A percentile compares a stretch with the other conserved stretches of the same genome.
Evolutionary conservation across 306 rosid species (phyloP).

Genomic region (Quercus bicolor): DNA sequence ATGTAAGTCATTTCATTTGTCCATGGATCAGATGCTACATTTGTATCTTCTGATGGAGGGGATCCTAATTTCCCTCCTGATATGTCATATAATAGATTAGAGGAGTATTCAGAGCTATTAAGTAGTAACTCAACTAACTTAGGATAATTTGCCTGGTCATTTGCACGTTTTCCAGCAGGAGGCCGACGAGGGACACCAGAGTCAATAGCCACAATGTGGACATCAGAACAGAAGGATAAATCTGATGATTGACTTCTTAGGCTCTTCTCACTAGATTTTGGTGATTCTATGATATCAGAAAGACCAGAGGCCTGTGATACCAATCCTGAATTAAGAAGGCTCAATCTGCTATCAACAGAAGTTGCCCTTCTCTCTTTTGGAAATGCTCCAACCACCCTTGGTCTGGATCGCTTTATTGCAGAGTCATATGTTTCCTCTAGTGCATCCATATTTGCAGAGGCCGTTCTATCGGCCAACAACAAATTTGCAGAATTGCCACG

Average conservation of each 20-base stretch:
- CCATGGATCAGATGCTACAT: constrained; percentile 34
- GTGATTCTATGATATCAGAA: constrained; percentile 63
- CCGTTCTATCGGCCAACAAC: constrained; percentile 64
- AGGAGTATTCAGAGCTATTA: constrained; percentile 74
- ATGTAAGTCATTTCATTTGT: constrained; percentile 35
- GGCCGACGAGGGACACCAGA: constrained; percentile 97
- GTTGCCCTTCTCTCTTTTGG: constrained; percentile 82
- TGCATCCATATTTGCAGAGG: constrained; percentile 42
- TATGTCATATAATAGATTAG: constrained; percentile 68
- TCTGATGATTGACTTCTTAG: constrained; percentile 44
- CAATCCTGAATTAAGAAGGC: constrained; percentile 46
- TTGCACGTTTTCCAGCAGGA: constrained; percentile 90
- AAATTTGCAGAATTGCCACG: constrained; percentile 93
- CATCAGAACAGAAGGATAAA: constrained; percentile 40
- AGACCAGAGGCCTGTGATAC: constrained; percentile 62
- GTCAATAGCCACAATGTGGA: constrained; percentile 80
- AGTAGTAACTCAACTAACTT: constrained; percentile 84
- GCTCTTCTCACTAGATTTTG: constrained; percentile 45
- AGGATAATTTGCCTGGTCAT: constrained; percentile 87
- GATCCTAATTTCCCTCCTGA: constrained; percentile 80
- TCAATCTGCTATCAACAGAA: constrained; percentile 59
- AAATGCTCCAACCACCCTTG: constrained; percentile 53
- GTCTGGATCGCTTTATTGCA: constrained; percentile 60
- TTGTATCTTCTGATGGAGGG: constrained; percentile 38
- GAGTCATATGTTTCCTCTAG: constrained; percentile 60